Evolutionary conservation across 2,329 filamentous ascomycete genomes (phyloP).

Genomic region (Calonectria ilicicola): DNA sequence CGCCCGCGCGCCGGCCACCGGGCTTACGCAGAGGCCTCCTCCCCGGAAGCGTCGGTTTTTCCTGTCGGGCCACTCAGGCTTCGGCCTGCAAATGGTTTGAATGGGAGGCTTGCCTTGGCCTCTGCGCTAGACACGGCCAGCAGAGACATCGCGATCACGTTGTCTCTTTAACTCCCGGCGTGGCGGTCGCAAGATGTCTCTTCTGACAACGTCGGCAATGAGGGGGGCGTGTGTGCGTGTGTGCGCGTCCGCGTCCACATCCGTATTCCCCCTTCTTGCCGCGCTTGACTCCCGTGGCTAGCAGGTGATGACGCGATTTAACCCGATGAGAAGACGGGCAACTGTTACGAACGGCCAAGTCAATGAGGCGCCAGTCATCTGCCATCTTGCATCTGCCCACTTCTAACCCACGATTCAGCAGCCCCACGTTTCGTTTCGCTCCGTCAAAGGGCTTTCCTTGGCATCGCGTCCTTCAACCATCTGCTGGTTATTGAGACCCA

Average conservation of each 20-base stretch:
- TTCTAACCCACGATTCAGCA: background rate
- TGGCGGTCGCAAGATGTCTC: slow-evolving; percentile 19
- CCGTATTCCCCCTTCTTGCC: background rate
- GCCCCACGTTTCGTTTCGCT: background rate
- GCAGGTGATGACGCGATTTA: background rate
- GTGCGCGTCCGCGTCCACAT: background rate
- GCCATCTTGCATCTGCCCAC: slow-evolving; percentile 16
- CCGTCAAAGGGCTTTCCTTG: background rate
- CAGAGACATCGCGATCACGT: slow-evolving; percentile 13
- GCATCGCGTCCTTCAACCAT: background rate
- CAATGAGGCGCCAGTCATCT: slow-evolving; percentile 17
- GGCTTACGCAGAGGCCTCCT: background rate
- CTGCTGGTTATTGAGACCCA: background rate
- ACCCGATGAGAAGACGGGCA: background rate
- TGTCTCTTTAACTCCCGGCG: slow-evolving; percentile 16
- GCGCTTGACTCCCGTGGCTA: background rate
- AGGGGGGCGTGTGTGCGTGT: background rate
- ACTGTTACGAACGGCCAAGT: background rate
- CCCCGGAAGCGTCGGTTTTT: background rate
- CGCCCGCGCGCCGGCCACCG: slow-evolving; percentile 24
- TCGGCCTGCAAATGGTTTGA: background rate
- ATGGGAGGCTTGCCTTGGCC: slow-evolving; percentile 17
- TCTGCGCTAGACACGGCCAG: slow-evolving; percentile 7
- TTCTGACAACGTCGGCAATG: background rate
- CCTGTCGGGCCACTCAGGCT: background rate